Conservation (phyloP, 2,329 filamentous ascomycete species). For the Huntiella moniliformis region DNA sequence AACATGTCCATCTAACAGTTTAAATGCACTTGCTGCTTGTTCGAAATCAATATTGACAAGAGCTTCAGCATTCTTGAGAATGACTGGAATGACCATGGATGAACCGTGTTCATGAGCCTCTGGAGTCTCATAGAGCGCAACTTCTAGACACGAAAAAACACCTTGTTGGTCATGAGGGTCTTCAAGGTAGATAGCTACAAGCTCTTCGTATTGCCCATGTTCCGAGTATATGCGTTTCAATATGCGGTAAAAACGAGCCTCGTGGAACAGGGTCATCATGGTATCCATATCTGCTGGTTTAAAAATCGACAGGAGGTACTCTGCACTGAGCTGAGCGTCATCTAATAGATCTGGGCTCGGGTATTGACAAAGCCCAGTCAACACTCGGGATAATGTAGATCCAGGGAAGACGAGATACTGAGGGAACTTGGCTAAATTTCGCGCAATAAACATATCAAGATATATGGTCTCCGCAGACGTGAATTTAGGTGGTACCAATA, state of each 20-base stretch:
- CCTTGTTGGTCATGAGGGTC: slow-evolving; percentile 57
- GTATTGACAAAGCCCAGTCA: slow-evolving; percentile 69
- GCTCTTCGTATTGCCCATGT: slow-evolving; percentile 60
- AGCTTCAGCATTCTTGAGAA: slow-evolving; percentile 45
- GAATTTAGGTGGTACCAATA: slow-evolving; percentile 68
- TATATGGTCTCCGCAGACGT: slow-evolving; percentile 71
- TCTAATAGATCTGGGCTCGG: slow-evolving; percentile 65
- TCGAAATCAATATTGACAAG: slow-evolving; percentile 49
- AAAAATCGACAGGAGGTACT: slow-evolving; percentile 86
- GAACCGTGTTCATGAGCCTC: slow-evolving; percentile 39
- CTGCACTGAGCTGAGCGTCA: slow-evolving; percentile 89
- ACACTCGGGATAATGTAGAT: slow-evolving; percentile 61
- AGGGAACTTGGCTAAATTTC: slow-evolving; percentile 89
- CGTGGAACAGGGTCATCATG: slow-evolving; percentile 58
- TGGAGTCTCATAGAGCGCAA: slow-evolving; percentile 36
- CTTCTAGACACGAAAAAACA: slow-evolving; percentile 56
- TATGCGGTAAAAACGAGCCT: slow-evolving; percentile 75
- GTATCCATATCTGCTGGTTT: slow-evolving; percentile 65
- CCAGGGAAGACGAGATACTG: slow-evolving; percentile 87
- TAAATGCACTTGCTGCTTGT: slow-evolving; percentile 46
- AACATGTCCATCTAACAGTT: slow-evolving; percentile 41
- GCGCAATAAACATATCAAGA: slow-evolving; percentile 94
- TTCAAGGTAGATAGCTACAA: slow-evolving; percentile 68
- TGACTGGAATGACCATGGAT: slow-evolving; percentile 44
- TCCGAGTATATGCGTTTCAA: slow-evolving; percentile 71